A percentile compares a stretch with the other conserved stretches of the same genome.
phyloP scores from a whole-genome alignment of 192 early-diverging fungal species.

The Backusella morwellensis region DNA sequence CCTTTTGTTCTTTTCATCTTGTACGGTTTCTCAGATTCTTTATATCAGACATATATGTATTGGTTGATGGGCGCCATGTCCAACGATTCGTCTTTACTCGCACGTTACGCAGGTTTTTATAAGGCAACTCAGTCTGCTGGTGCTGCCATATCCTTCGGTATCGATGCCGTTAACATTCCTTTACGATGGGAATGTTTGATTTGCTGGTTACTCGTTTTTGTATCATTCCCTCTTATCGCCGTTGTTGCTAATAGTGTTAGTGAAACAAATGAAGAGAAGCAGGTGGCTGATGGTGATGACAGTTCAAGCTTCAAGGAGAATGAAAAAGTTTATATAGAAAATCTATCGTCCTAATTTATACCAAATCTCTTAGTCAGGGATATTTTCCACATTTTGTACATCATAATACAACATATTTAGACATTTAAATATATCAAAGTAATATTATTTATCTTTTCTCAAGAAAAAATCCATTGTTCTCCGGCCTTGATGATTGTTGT shows the following conservation, averaged over 20 bases:
- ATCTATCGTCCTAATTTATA: neutral
- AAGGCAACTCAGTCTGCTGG: conserved; percentile 84
- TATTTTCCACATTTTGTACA: neutral
- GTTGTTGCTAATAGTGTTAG: conserved; percentile 46
- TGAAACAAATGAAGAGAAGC: conserved; percentile 34
- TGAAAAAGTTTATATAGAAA: conserved; percentile 7
- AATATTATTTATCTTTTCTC: neutral
- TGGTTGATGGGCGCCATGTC: conserved; percentile 38
- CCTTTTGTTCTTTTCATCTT: conserved; percentile 63
- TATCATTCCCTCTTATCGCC: conserved; percentile 51
- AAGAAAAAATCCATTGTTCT: no score
- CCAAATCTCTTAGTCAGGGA: neutral
- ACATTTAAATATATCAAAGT: neutral
- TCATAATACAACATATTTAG: neutral
- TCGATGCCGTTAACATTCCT: conserved; percentile 51
- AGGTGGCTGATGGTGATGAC: neutral
- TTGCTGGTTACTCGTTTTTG: conserved; percentile 52
- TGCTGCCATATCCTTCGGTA: conserved; percentile 70
- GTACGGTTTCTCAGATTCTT: conserved; percentile 76
- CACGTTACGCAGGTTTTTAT: conserved; percentile 82
- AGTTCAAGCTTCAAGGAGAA: no score
- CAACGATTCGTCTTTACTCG: conserved; percentile 56
- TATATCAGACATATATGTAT: conserved; percentile 67
- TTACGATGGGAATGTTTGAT: conserved; percentile 37
- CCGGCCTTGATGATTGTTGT: no score